Evolutionary conservation across 768 basidiomycete species (phyloP).

Genomic region (Leccinum variicolor): DNA sequence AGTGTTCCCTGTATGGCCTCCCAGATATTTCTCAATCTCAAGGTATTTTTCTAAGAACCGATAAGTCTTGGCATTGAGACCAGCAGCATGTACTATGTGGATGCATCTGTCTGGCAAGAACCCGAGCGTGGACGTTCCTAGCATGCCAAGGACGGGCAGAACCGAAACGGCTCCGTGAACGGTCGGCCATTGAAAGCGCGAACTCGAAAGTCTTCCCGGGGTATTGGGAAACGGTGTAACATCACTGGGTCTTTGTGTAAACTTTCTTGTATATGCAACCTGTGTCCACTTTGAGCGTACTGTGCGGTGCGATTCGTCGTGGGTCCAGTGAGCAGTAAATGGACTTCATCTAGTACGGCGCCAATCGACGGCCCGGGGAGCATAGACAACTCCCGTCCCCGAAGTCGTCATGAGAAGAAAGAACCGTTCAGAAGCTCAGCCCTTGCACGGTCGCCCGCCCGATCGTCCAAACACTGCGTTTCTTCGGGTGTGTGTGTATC

Average conservation of each 20-base stretch:
- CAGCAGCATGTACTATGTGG: no score
- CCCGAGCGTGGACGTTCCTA: constrained; percentile 88
- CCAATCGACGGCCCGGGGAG: no score
- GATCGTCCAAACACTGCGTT: constrained; percentile 5
- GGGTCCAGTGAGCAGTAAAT: no score
- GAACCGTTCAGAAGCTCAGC: constrained; percentile 12
- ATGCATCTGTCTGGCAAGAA: constrained; percentile 39
- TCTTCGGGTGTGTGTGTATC: not conserved
- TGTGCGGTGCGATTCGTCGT: no score
- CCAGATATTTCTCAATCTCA: no score
- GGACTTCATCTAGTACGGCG: no score
- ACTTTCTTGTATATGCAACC: not conserved
- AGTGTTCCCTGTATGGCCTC: no score
- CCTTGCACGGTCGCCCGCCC: constrained; percentile 14
- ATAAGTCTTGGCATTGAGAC: no score
- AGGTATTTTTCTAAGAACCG: no score
- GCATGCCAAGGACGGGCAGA: constrained; percentile 29
- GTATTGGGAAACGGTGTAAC: not conserved
- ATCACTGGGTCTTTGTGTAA: not conserved
- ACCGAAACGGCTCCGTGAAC: constrained; percentile 9
- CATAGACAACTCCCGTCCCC: not conserved
- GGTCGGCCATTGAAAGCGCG: constrained; percentile 11
- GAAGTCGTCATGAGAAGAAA: not conserved
- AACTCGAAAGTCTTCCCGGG: not conserved
- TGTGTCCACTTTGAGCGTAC: not conserved